phyloP scores from a whole-genome alignment of 23 red algal genomes.

The Cyanidiococcus yangmingshanensis region DNA sequence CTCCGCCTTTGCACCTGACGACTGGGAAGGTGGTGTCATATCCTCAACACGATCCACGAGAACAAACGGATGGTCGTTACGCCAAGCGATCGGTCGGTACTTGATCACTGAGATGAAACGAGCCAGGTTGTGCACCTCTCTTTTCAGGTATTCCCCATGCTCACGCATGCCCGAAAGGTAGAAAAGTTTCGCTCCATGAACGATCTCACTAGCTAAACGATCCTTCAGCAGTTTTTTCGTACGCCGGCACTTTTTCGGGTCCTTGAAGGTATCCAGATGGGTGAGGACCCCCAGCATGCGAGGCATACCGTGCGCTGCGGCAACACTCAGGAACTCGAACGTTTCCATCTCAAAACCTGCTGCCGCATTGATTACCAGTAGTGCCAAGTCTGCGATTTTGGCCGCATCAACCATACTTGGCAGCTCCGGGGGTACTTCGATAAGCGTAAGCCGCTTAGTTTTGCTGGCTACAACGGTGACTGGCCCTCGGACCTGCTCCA shows the following conservation, averaged over 20 bases:
- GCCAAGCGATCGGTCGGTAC: conserved; percentile 55
- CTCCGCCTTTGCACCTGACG: not conserved
- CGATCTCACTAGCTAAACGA: conserved; percentile 80
- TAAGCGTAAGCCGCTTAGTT: conserved; percentile 55
- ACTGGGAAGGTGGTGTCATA: conserved; percentile 15
- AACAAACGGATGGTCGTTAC: conserved; percentile 68
- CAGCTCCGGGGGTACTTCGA: conserved; percentile 72
- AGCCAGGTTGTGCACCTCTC: conserved; percentile 90
- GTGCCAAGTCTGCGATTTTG: conserved; percentile 83
- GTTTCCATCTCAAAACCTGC: conserved; percentile 98
- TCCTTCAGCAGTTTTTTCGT: conserved; percentile 84
- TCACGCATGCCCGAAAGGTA: conserved; percentile 78
- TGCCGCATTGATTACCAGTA: conserved; percentile 75
- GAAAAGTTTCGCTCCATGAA: conserved; percentile 92
- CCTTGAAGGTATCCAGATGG: conserved; percentile 68
- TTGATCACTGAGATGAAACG: conserved; percentile 94
- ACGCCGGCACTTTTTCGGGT: conserved; percentile 57
- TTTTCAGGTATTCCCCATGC: conserved; percentile 63
- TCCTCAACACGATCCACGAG: conserved; percentile 93
- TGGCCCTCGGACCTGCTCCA: conserved; percentile 58
- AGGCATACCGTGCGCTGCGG: conserved; percentile 80
- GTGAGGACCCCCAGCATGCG: conserved; percentile 82
- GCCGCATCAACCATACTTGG: conserved; percentile 87
- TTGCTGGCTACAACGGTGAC: conserved; percentile 64
- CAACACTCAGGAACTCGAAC: conserved; percentile 96